Percentiles rank a stretch among this genome's conserved stretches.
phyloP scores from a whole-genome alignment of 805 yeast species.

The Lipomyces lipofer region DNA sequence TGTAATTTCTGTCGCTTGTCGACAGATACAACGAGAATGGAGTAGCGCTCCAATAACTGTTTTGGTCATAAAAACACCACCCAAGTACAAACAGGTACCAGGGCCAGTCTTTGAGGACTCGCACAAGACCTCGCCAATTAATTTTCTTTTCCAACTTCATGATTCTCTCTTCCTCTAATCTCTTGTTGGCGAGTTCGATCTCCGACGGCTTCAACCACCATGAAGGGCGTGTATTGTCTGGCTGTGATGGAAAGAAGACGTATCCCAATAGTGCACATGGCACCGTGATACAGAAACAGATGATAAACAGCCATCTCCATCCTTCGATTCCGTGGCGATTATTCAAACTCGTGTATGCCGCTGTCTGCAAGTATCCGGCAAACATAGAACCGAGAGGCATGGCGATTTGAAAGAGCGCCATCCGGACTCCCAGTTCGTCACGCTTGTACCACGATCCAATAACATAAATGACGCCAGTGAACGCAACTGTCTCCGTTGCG shows the following conservation, averaged over 20 bases:
- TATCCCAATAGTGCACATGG: slow-evolving; percentile 44
- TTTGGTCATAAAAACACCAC: slow-evolving; percentile 15
- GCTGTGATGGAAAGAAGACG: slow-evolving; percentile 56
- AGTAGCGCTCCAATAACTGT: slow-evolving; percentile 4
- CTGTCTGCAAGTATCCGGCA: slow-evolving; percentile 48
- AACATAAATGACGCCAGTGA: slow-evolving; percentile 39
- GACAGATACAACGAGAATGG: slow-evolving; percentile 43
- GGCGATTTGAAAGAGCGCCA: slow-evolving; percentile 44
- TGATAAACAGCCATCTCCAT: slow-evolving; percentile 69
- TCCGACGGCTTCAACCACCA: slow-evolving; percentile 41
- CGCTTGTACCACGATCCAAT: slow-evolving; percentile 45
- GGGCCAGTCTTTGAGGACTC: slow-evolving; percentile 40
- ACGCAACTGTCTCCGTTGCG: slow-evolving; percentile 42
- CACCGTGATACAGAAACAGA: slow-evolving; percentile 47
- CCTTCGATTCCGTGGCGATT: slow-evolving; percentile 47
- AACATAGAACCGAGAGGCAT: slow-evolving; percentile 46
- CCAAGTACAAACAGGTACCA: slow-evolving; percentile 36
- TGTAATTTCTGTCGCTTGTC: slow-evolving; percentile 37
- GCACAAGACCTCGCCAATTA: slow-evolving; percentile 37
- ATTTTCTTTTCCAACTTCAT: slow-evolving; percentile 33
- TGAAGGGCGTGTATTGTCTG: slow-evolving; percentile 38
- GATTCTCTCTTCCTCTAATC: slow-evolving; percentile 37
- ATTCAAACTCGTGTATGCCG: slow-evolving; percentile 44
- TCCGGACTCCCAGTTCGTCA: slow-evolving; percentile 46
- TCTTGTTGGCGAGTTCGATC: slow-evolving; percentile 38